Evolutionary conservation across 352 stramenopile species (phyloP).

Genomic region (Pythium volutum): DNA sequence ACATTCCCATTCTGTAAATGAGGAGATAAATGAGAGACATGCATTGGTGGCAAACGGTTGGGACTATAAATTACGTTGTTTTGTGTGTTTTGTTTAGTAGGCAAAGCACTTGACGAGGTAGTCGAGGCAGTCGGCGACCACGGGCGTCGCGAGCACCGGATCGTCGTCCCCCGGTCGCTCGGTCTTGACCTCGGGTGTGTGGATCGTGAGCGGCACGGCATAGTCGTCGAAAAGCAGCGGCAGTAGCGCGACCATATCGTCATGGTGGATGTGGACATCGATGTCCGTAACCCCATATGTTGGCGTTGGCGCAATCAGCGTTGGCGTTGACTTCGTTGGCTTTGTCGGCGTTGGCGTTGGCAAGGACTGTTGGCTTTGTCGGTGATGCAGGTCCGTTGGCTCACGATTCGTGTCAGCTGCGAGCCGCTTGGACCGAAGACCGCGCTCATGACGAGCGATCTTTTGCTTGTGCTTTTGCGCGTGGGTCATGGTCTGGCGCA

Average conservation of each 20-base stretch:
- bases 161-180: slow-evolving; percentile 12
- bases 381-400: background rate
- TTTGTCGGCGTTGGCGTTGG: background rate
- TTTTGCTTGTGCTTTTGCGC: slow-evolving; percentile 48
- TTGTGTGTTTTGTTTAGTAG: background rate
- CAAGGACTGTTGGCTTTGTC: background rate
- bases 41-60: background rate
- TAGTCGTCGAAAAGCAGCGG: background rate
- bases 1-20: slow-evolving; percentile 62
- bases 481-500: slow-evolving; percentile 38
- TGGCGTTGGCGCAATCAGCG: background rate
- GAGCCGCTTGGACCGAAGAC: slow-evolving; percentile 12
- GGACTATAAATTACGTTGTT: slow-evolving; percentile 3
- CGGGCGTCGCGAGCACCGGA: slow-evolving; percentile 15
- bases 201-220: slow-evolving; percentile 4
- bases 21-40: background rate
- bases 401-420: too few relatives aligned
- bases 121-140: slow-evolving; percentile 25
- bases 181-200: background rate
- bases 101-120: slow-evolving; percentile 35
- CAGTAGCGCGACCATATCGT: slow-evolving; percentile 1
- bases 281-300: background rate
- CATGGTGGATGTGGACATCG: background rate
- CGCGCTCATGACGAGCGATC: slow-evolving; percentile 30
- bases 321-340: background rate